Percentiles rank a stretch among this genome's conserved stretches.
Evolutionary conservation across 148 eudicot species (phyloP).

Genomic region (Silene latifolia): DNA sequence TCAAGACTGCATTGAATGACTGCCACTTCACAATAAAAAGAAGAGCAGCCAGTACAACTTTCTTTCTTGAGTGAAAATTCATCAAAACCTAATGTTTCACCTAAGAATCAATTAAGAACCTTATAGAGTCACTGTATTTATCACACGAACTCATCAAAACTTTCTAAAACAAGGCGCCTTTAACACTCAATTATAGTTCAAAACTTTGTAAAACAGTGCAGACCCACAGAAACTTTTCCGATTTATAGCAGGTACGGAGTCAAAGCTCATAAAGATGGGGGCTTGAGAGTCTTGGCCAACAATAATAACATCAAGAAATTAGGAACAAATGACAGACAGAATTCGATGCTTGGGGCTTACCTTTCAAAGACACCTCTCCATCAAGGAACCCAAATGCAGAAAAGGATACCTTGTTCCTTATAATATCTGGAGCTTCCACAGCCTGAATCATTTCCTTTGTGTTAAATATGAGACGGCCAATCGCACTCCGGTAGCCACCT

Average conservation of each 20-base stretch:
- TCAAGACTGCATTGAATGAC: no score
- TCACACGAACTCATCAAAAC: no score
- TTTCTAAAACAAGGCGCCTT: no score
- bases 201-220: no score
- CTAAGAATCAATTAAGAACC: no score
- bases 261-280: background rate
- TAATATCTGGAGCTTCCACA: slow-evolving; percentile 79
- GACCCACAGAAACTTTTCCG: no score
- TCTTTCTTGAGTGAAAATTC: background rate
- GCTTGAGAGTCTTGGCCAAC: background rate
- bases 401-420: slow-evolving; percentile 74
- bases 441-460: slow-evolving; percentile 91
- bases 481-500: slow-evolving; percentile 84
- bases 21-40: no score
- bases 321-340: no score
- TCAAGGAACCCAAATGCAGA: slow-evolving; percentile 79
- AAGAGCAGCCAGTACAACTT: background rate
- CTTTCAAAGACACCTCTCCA: slow-evolving; percentile 87
- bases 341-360: slow-evolving; percentile 33
- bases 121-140: no score
- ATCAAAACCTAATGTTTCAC: background rate
- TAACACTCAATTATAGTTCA: no score
- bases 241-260: no score
- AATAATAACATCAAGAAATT: background rate
- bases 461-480: slow-evolving; percentile 82